Percentiles rank a stretch among this genome's conserved stretches.
These are phyloP conservation scores for Nelumbo lutea DNA, from an alignment of 164 flowering plant genomes.

Conservation along the genomic window DNA sequence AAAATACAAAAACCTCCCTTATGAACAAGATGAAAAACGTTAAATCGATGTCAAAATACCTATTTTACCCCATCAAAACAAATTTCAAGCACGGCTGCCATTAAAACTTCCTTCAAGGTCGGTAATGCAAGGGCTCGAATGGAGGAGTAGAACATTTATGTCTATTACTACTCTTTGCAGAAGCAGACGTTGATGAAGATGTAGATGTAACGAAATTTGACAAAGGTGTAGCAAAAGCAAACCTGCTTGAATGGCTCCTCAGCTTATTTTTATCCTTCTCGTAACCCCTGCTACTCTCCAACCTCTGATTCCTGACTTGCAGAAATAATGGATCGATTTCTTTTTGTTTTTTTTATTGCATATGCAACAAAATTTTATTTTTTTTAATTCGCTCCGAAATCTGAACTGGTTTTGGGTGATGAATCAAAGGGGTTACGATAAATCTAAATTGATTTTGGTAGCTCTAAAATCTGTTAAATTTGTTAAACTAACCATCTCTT, in stretches of 20 bases:
- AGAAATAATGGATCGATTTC: background rate
- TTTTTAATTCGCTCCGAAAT: background rate
- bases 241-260: too few species aligned
- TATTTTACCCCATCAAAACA: background rate
- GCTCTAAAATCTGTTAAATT: background rate
- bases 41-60: too few species aligned
- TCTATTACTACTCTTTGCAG: constrained; percentile 22
- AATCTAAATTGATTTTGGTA: constrained; percentile 23
- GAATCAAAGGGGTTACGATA: constrained; percentile 22
- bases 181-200: constrained; percentile 8
- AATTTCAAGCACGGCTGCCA: background rate
- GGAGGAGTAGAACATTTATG: constrained; percentile 25
- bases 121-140: background rate
- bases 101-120: background rate
- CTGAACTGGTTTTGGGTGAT: background rate
- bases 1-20: too few species aligned
- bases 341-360: constrained; percentile 3
- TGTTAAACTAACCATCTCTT: too few species aligned
- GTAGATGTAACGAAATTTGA: constrained; percentile 2
- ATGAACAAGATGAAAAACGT: too few species aligned
- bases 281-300: too few species aligned
- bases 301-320: too few species aligned
- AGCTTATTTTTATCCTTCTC: too few species aligned
- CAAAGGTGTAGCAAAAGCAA: constrained; percentile 15
- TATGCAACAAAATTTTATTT: background rate